Evolutionary conservation across 23 red algal species (phyloP), one percentile per base, ranked within the genome.

Genomic region (Gracilaria vermiculophylla): DNA sequence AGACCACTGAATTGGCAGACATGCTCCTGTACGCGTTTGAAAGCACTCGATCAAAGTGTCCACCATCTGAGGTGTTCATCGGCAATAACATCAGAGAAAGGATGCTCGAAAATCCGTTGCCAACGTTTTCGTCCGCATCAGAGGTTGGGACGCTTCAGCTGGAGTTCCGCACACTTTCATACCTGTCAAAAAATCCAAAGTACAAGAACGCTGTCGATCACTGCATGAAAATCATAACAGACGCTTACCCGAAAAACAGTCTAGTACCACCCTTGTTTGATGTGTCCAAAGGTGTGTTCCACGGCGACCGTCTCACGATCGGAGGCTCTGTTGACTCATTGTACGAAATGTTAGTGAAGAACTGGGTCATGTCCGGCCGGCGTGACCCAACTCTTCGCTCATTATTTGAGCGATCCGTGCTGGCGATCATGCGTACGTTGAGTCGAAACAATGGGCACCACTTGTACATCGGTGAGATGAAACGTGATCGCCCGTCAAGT

Each of bases 401-500:
- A 27, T 19, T 53, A 13, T 86, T 70, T 60, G 81, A 86, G 28
- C 43, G 44, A 31, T 57, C 44, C 0, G 65, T 86, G 35, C 15
- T 54, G 3, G 66, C 53, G 3, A 70, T 86, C 24, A 65, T 57
- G 36, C 32, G 35, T 1, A 47, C 36, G 10, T 58, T 86, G 49
- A 64, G 48, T 16, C 43, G 52, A 53, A 55, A 33, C 40, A 54
- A 74, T 31, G 64, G 50, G 2, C 17, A 41, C 24, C 31, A 74
- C 81, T 23, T 86, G 62, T 86, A 72, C 61, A 70, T 91, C 5
- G 87, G 71, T 31, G 87, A 91, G 75, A 66, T 75, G 50, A 74
- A 28, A 16, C 34, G 51, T 28, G 37, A 48, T 39, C 53, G 17
- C 9, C 53, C 49, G 16, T 0, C 3, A 21, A 15, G 9, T 0